phyloP scores from a whole-genome alignment of 495 filamentous ascomycete genomes.

The Aspergillus olivimuriae region DNA sequence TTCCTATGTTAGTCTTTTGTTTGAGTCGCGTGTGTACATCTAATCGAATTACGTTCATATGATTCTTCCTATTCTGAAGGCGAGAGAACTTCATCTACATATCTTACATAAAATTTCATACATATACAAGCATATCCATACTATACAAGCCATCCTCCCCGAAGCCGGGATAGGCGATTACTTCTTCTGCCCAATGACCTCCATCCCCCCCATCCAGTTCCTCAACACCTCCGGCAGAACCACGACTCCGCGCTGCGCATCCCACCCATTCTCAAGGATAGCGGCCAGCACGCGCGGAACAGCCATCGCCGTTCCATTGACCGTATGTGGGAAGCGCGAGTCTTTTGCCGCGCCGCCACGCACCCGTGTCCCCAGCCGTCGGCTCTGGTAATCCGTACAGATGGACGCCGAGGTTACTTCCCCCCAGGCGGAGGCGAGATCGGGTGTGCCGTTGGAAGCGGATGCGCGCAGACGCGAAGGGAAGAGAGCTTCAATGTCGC shows the following conservation, averaged over 20 bases:
- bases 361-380: constrained; percentile 69
- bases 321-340: constrained; percentile 66
- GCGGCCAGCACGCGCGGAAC: constrained; percentile 86
- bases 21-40: too few species aligned
- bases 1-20: too few species aligned
- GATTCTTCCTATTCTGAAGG: background rate
- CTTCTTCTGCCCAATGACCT: constrained; percentile 47
- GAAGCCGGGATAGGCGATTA: too few species aligned
- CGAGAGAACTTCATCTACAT: background rate
- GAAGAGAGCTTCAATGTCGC: constrained; percentile 92
- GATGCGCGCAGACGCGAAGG: constrained; percentile 57
- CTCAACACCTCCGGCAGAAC: constrained; percentile 77
- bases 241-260: constrained; percentile 49
- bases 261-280: constrained; percentile 90
- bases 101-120: constrained; percentile 8
- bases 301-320: constrained; percentile 92
- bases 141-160: too few species aligned
- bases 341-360: constrained; percentile 37
- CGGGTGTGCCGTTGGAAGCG: constrained; percentile 9
- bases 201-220: constrained; percentile 73
- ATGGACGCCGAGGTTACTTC: constrained; percentile 87
- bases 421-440: constrained; percentile 76
- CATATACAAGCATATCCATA: too few species aligned
- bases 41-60: background rate
- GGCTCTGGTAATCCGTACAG: constrained; percentile 90